phyloP scores from a whole-genome alignment of 2,329 filamentous ascomycete species.

The Fusarium humuli region DNA sequence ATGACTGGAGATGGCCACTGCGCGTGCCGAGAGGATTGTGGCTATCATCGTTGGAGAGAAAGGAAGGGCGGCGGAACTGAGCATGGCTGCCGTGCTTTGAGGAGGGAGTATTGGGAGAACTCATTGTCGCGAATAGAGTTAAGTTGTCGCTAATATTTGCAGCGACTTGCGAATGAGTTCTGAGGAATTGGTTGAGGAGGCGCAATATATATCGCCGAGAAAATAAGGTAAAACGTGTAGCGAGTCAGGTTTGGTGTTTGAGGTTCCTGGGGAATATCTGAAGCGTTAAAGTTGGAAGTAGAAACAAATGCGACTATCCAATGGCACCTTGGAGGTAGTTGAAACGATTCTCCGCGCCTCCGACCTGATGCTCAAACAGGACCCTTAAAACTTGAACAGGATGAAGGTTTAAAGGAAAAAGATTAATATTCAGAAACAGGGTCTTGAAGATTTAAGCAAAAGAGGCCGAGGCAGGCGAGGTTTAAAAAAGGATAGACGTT shows the following conservation, averaged over 20 bases:
- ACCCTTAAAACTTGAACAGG: constrained; percentile 6
- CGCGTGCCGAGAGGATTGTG: constrained; percentile 52
- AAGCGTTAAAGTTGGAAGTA: constrained; percentile 22
- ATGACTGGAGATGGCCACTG: constrained; percentile 53
- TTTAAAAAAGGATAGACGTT: constrained; percentile 1
- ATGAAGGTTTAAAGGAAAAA: background rate
- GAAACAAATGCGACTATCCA: constrained; percentile 27
- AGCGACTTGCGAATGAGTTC: constrained; percentile 15
- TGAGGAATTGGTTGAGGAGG: background rate
- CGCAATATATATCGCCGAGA: constrained; percentile 14
- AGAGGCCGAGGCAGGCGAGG: constrained; percentile 11
- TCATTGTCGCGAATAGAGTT: constrained; percentile 43
- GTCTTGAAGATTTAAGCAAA: background rate
- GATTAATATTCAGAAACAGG: background rate
- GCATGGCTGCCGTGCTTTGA: constrained; percentile 36
- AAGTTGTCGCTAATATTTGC: constrained; percentile 14
- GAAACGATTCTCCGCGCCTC: constrained; percentile 32
- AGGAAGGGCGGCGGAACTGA: constrained; percentile 49
- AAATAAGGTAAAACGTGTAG: constrained; percentile 15
- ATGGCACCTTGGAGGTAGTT: background rate
- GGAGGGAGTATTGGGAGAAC: constrained; percentile 48
- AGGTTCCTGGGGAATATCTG: constrained; percentile 21
- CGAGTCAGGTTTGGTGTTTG: constrained; percentile 19
- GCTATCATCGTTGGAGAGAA: constrained; percentile 50
- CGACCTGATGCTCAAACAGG: constrained; percentile 17